Base-by-base conservation (phyloP, 257 asterid genomes). In the Primulina huaijiensis region DNA sequence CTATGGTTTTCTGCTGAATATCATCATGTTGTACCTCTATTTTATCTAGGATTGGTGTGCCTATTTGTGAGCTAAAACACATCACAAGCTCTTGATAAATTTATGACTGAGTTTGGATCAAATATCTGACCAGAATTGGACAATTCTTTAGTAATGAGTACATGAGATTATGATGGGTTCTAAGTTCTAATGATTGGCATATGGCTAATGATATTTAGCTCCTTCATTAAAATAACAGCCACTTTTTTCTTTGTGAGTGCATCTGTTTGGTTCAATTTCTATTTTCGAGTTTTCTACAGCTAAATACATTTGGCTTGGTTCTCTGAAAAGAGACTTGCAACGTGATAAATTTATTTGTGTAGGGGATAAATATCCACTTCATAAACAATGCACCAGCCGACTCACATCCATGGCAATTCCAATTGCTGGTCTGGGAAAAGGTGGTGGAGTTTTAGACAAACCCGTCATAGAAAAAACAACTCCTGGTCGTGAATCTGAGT, bases 401-500 rank as follows among this genome's bases (percentile, higher is more conserved):
- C 82, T 81, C 82, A 74, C 79, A 70, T 69, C 78, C 62, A 86
- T 76, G 79, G 21, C 84, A 20, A 70, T 84, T 85, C 88, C 85
- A 30, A 73, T 80, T 66, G 79, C 82, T 70, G 95, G 83, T 73
- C 65, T 65, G 64, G 97, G 94, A 56, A 87, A 82, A 86, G 96
- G 98, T 40, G 92, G 92, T 29, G 98, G 98, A 23, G 74, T 93
- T 80, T 76, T 93, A 82, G 98, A 93, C 2, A 87, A 86, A 77
- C 98, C 97, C 16, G 84, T 89, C 55, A 89, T 87, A 60, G 98
- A 93, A 78, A 90, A 85, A 84, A 83, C 96, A 35, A 75, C 88
- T 73, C 96, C 97, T 7, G 95, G 94, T 38, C 96, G 97, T 71
- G 96, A 93, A 77, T 93, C 96, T 60, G 98, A 93, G 82, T 90